Conservation (phyloP, 1,139 yeast genomes). For the Geotrichum bryndzae region DNA sequence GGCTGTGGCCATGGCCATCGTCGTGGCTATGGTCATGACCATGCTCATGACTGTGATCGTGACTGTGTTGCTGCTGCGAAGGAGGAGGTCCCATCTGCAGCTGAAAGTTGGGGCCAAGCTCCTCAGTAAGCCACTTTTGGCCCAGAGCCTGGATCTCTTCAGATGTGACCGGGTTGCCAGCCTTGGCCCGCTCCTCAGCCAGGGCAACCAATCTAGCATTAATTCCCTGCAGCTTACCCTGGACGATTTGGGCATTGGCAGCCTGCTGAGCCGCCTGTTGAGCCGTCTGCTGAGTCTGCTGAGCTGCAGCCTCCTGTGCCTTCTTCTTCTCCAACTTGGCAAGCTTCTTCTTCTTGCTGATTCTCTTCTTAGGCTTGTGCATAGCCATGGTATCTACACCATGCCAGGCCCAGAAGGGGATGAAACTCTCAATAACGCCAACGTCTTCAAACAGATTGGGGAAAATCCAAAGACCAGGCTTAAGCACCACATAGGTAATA, state of each 20-base stretch:
- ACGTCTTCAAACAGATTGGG: constrained; percentile 96
- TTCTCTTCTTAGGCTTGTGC: constrained; percentile 31
- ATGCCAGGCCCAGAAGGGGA: constrained; percentile 85
- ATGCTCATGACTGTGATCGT: constrained; percentile 7
- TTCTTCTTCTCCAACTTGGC: constrained; percentile 19
- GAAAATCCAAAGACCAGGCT: constrained; percentile 85
- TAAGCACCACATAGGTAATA: constrained; percentile 51
- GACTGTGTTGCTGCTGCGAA: constrained; percentile 3
- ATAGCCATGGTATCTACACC: constrained; percentile 34
- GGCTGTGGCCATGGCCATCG: constrained; percentile 10
- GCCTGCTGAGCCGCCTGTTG: constrained; percentile 11
- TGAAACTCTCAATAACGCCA: constrained; percentile 87
- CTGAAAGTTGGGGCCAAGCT: constrained; percentile 15
- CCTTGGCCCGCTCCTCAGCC: constrained; percentile 10
- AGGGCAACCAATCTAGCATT: constrained; percentile 12
- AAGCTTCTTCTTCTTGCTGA: constrained; percentile 21
- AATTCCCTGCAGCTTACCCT: constrained; percentile 15
- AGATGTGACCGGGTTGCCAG: constrained; percentile 17
- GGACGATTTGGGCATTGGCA: constrained; percentile 9
- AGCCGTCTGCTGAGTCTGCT: constrained; percentile 11
- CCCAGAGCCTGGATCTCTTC: constrained; percentile 12
- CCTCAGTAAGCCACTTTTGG: constrained; percentile 12
- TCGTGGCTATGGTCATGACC: constrained; percentile 2
- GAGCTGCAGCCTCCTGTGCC: constrained; percentile 12
- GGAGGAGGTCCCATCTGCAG: constrained; percentile 11